These are phyloP conservation scores for Eutrema japonicum DNA, from an alignment of 345 rosid genomes.

Conservation along the genomic window DNA sequence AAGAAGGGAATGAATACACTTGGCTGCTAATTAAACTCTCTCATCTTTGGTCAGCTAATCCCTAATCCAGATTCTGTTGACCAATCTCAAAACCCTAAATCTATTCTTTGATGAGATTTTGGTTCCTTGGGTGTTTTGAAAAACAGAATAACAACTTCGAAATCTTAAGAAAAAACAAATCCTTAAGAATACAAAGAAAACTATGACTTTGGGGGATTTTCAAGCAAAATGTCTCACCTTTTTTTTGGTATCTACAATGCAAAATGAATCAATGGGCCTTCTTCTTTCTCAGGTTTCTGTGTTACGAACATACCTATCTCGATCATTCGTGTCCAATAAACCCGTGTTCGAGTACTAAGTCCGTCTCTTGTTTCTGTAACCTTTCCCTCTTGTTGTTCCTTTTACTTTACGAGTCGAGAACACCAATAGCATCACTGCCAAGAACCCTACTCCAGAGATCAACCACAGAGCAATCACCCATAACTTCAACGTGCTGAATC, in stretches of 20 bases:
- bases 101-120: neutral
- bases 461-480: constrained; percentile 82
- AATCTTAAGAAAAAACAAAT: neutral
- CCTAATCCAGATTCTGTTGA: too few relatives aligned
- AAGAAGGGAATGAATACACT: too few relatives aligned
- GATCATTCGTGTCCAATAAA: constrained; percentile 50
- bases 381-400: constrained; percentile 61
- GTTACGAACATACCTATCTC: constrained; percentile 52
- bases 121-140: neutral
- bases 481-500: constrained; percentile 61
- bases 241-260: constrained; percentile 30
- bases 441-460: constrained; percentile 73
- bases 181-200: constrained; percentile 33
- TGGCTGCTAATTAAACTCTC: too few relatives aligned
- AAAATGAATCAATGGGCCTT: constrained; percentile 6
- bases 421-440: constrained; percentile 58
- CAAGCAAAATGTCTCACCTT: constrained; percentile 29
- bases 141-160: neutral
- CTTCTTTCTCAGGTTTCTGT: constrained; percentile 50
- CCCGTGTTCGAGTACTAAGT: constrained; percentile 48
- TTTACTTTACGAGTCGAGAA: constrained; percentile 62
- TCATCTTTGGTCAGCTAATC: too few relatives aligned
- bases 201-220: constrained; percentile 25
- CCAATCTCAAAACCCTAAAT: too few relatives aligned
- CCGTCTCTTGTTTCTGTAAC: constrained; percentile 68